Base-by-base conservation (phyloP, 805 yeast species). In the Yamadazyma kitorensis region DNA sequence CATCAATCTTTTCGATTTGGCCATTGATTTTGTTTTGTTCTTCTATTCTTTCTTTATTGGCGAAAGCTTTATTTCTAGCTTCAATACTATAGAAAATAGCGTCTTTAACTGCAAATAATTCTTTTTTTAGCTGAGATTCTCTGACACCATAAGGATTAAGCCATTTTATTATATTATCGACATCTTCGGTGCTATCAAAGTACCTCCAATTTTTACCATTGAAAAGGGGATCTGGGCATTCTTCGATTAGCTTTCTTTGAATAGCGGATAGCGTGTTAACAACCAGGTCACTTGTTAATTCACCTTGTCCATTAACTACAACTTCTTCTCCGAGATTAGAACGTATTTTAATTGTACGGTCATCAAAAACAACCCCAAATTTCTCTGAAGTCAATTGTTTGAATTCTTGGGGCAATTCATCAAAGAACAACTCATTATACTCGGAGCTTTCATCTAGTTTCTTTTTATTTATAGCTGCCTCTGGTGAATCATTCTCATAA, bases 111-210 rank as follows among this genome's bases (percentile, higher is more conserved):
- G 60, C 56, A 6, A 59, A 52, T 27, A 86, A 53, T 47, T 84
- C 94, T 45, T 80, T 82, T 24, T 76, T 61, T 29, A 89, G 66
- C 23, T 62, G 68, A 12, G 78, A 69, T 51, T 88, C 97, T 29
- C 95, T 63, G 33, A 62, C 65, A 3, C 96, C 96, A 72, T 81
- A 77, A 4, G 76, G 78, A 45, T 82, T 80, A 31, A 88, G 62
- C 86, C 91, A 82, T n/a, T 59, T 53, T 6, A 80, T 38, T 17
- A 89, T 51, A 10, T 52, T 52, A 1, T 73, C 75, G 20, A 87
- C 55, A 24, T 82, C 81, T n/a, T 70, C 74, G 0, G 72, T 65
- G 2, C 52, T 61, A 44, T 87, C 95, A 44, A 78, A 74, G 46
- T 57, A 85, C 35, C 82, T 74, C 97, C 97, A 88, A 23, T 76